Conservation (phyloP, 305 asterid genomes). For the Fraxinus sp. region DNA sequence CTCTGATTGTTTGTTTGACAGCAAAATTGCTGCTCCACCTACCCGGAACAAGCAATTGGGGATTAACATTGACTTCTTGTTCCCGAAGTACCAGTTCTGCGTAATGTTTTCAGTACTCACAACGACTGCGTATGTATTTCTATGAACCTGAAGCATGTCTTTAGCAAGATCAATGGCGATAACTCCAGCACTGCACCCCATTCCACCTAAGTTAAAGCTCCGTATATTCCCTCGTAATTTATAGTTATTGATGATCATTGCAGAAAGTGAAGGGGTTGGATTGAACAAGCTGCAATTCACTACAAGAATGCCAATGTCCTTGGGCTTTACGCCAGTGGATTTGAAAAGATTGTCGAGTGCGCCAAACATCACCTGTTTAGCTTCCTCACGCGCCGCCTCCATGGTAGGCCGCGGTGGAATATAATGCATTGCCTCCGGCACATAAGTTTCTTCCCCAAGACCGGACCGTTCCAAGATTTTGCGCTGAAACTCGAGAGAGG, state of each 20-base stretch:
- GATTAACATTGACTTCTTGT: slow-evolving; percentile 53
- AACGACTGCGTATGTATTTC: slow-evolving; percentile 55
- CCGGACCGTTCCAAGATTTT: slow-evolving; percentile 56
- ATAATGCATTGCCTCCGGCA: slow-evolving; percentile 47
- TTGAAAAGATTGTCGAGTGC: slow-evolving; percentile 45
- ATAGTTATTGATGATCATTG: slow-evolving; percentile 56
- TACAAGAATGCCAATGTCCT: slow-evolving; percentile 53
- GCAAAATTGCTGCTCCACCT: slow-evolving; percentile 48
- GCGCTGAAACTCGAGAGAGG: slow-evolving; percentile 55
- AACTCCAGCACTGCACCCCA: slow-evolving; percentile 77
- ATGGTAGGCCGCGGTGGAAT: slow-evolving; percentile 52
- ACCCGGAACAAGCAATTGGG: slow-evolving; percentile 51
- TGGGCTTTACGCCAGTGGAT: slow-evolving; percentile 42
- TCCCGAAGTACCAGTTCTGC: slow-evolving; percentile 60
- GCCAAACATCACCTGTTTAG: slow-evolving; percentile 54
- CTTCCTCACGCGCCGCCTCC: slow-evolving; percentile 57
- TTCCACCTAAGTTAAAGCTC: slow-evolving; percentile 61
- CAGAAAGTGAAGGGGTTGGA: slow-evolving; percentile 61
- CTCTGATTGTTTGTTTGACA: slow-evolving; percentile 46
- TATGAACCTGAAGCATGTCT: slow-evolving; percentile 49
- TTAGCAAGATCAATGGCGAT: slow-evolving; percentile 56
- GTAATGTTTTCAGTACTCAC: slow-evolving; percentile 65
- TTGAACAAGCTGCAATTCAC: slow-evolving; percentile 55
- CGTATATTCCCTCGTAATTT: slow-evolving; percentile 43
- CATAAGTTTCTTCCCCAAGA: slow-evolving; percentile 45